Base-by-base conservation (phyloP, 371 early-diverging fungal genomes). In the Actinomortierella wolfii region DNA sequence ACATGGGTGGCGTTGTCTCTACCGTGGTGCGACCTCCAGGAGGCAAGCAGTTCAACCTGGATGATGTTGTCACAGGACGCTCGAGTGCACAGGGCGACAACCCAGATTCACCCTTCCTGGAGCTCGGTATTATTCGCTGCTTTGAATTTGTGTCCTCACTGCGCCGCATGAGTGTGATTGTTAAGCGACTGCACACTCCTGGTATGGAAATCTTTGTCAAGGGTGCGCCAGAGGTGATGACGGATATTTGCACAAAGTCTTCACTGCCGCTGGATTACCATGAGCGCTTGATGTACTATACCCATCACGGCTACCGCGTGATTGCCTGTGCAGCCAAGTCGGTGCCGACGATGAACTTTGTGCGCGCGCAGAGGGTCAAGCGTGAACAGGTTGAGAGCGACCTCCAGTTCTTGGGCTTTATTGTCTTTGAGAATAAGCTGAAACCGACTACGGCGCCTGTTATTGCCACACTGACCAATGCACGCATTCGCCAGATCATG, bases 391-490 rank as follows among this genome's bases (percentile, higher is more conserved):
- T 97, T 14, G 99, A 99, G 79, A 79, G 68, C 7, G 91, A 90
- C 13, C 76, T 99, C 58, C 80, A 83, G 2, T 98, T 99, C 74
- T 79, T 99, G 39, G 98, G 98, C 1, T 95, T 99, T 61, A 86
- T 99, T 55, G 87, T 99, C 18, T 99, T 99, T 86, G 99, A 98
- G 73, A 99, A 99, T 84, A 97, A 96, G 79, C 81, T 99, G 20
- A 99, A 99, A 74, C 86, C 90, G 4, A 91, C 89, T 2, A 94
- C 99, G 0, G 79, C 83, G 13, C 77, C 86, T 1, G 94, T 95
- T 0, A 87, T 99, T n/a, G 76, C 84, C 25, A 90, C 89, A 24
- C 85, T 99, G 20, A 85, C 86, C 40, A 81, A 81, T 25, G 99
- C 99, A n/a, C 85, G 85, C 21, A 94, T 99, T 56, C 86, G 95